Base-by-base conservation (phyloP, 1,284 basidiomycete species). In the Fomitopsis schrenkii region DNA sequence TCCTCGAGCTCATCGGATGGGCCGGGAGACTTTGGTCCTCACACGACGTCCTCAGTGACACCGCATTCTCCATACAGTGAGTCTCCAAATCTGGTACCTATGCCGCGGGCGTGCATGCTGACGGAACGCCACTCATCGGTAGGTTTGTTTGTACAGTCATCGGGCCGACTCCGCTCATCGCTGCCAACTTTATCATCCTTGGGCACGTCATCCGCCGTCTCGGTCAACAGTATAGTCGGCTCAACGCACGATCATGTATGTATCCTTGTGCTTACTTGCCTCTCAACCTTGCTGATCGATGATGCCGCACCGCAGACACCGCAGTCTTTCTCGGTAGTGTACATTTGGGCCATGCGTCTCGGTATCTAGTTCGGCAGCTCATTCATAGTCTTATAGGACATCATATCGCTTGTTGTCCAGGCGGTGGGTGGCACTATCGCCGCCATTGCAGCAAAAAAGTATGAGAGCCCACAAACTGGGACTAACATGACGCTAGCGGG, bases 401-500 rank as follows among this genome's bases (percentile, higher is more conserved):
- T 83, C 28, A 67, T 84, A 36, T 77, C 83, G 12, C 74, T 87
- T 10, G 67, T 82, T 5, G 68, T 87, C 19, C 85, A 87, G 73
- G 83, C 79, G 7, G 71, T 76, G 14, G 85, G 85, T 44, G 85
- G 85, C 28, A 83, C 78, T 0, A 71, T 79, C 19, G 85, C 84
- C 4, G 75, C 82, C 1, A 63, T 67, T 2, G 78, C 79, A 19
- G 72, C 72, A 17, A 63, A 69, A 46, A 66, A 63, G 9, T 62
- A 64, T 19, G 54, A 65, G 19, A 69, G 69, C 57, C 64, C 72
- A 10, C 65, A 65, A 12, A 64, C 67, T 12, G 79, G 83, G 26
- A 77, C 72, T 3, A 71, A 80, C 59, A 75, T 86, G 66, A 85
- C 86, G 83, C 73, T 86, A 5, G 80, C 70, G 33, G 85, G 85